Evolutionary conservation across 2,329 filamentous ascomycete species (phyloP), one percentile per base, ranked within the genome.

Genomic region (Penicillium verrucosum): DNA sequence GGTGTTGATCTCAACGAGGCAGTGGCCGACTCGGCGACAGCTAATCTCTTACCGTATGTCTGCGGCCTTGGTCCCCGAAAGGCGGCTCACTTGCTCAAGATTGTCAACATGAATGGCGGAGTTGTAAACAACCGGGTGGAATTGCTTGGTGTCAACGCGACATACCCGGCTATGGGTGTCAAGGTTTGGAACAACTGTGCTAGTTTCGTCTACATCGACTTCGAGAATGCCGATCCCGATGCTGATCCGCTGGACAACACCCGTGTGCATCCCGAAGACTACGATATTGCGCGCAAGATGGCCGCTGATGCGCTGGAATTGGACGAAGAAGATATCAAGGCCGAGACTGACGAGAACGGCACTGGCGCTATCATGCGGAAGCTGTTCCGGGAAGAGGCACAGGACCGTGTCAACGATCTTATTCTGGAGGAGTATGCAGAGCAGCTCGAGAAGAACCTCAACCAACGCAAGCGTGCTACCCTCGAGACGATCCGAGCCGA

Each of bases 281-380:
- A 99, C 74, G 94, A 99, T 65, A 87, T 99, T 60, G 94, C 92
- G 47, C 90, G 93, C 65, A 99, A 99, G 77, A 97, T 99, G 88
- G 94, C 94, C 21, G 94, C 94, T 4, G 94, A 99, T 79, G 94
- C 94, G 16, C 81, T 99, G 46, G 93, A 97, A 71, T 82, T 99
- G 64, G 94, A 99, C 66, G 94, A 99, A 76, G 94, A 99, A 78
- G 94, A 99, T 68, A 91, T 99, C 71, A 95, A 96, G 75, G 91
- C 89, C 1, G 92, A 97, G 76, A 89, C 89, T 5, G 90, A 96
- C 63, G 91, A 97, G 69, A 90, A 92, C 61, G 94, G 94, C 0
- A 82, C 89, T 0, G 92, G 90, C 16, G 94, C 93, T 8, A 92
- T 97, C 64, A 90, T 99, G 53, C 88, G 92, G 60, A 95, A 93